Conservation (phyloP, 495 filamentous ascomycete species). For the Daldinia decipiens region DNA sequence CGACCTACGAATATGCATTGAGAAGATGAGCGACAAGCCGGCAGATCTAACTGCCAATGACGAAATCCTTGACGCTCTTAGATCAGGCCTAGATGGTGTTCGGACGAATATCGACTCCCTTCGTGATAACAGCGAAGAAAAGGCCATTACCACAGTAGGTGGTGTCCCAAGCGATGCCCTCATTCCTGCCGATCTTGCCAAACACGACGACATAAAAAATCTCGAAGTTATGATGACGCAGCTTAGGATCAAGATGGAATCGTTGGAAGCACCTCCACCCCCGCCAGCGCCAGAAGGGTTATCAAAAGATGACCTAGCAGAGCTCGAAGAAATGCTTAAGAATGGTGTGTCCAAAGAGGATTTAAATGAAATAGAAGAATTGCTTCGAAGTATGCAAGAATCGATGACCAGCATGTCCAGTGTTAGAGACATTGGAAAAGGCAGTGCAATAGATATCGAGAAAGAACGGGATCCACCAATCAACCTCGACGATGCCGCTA, state of each 20-base stretch:
- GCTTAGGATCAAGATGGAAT: conserved; percentile 83
- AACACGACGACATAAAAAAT: conserved; percentile 79
- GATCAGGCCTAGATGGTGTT: conserved; percentile 76
- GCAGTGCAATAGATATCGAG: conserved; percentile 1
- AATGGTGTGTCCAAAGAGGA: conserved; percentile 65
- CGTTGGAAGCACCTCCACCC: conserved; percentile 71
- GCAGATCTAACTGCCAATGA: conserved; percentile 80
- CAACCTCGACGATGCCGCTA: conserved; percentile 55
- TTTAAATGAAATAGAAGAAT: conserved; percentile 66
- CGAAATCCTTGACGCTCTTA: conserved; percentile 87
- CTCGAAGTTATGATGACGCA: conserved; percentile 84
- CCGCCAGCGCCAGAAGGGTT: conserved; percentile 47
- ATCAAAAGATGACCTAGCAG: conserved; percentile 56
- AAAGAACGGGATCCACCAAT: conserved; percentile 42
- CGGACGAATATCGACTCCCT: conserved; percentile 81
- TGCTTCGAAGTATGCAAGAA: conserved; percentile 51
- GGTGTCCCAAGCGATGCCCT: conserved; percentile 47
- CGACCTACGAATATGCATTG: conserved; percentile 75
- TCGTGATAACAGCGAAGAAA: conserved; percentile 63
- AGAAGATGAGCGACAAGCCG: conserved; percentile 80
- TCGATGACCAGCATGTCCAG: conserved; percentile 47
- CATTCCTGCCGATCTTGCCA: conserved; percentile 57
- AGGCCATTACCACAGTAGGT: conserved; percentile 66
- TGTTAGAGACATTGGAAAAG: conserved; percentile 21
- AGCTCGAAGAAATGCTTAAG: conserved; percentile 54